Evolutionary conservation across 106 monocot species (phyloP).

Genomic region (Dioscorea alata): DNA sequence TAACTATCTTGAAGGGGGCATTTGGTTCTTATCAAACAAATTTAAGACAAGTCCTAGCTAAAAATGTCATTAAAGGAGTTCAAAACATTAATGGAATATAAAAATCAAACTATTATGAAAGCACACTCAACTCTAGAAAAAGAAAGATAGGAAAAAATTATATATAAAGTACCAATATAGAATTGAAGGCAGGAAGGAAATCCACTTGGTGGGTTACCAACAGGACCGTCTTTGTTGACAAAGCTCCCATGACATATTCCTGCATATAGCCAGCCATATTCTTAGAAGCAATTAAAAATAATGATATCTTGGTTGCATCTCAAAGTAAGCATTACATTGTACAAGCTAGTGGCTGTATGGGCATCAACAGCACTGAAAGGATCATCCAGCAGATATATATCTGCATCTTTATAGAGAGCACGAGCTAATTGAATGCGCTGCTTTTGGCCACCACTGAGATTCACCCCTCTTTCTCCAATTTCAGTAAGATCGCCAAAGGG

Average conservation of each 20-base stretch:
- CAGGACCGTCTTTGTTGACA: conserved; percentile 71
- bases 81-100: too few species aligned
- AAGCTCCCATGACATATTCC: conserved; percentile 87
- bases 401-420: conserved; percentile 87
- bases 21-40: background rate
- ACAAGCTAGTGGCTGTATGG: conserved; percentile 82
- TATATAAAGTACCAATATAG: conserved; percentile 40
- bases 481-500: conserved; percentile 86
- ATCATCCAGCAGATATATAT: conserved; percentile 93
- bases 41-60: background rate
- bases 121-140: background rate
- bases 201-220: conserved; percentile 98
- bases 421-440: conserved; percentile 95
- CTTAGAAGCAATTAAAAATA: background rate
- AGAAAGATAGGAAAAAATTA: background rate
- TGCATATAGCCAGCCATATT: conserved; percentile 10
- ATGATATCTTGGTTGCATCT: background rate
- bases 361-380: conserved; percentile 99
- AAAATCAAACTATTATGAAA: too few species aligned
- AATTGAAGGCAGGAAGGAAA: conserved; percentile 83
- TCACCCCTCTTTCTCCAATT: conserved; percentile 97
- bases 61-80: too few species aligned
- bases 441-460: conserved; percentile 97
- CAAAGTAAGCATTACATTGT: conserved; percentile 48
- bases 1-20: background rate